These are phyloP conservation scores for Trypanosoma rangeli DNA, from an alignment of 208 protist genomes.

Conservation along the genomic window DNA sequence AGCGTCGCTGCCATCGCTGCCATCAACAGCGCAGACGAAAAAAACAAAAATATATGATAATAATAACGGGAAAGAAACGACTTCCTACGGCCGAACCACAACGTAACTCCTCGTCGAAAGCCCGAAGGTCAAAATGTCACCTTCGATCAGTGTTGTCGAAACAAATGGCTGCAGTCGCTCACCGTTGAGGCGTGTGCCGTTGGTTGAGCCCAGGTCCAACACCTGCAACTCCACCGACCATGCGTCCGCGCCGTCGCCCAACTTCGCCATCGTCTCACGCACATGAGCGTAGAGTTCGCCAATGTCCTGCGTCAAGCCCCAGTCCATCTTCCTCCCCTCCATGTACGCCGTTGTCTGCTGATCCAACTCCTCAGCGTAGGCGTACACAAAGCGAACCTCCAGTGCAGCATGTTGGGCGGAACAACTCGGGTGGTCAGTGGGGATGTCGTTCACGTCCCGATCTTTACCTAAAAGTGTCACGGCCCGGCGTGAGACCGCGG, in stretches of 20 bases:
- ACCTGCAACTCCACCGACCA: slow-evolving; percentile 74
- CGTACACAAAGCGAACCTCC: slow-evolving; percentile 54
- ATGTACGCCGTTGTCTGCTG: slow-evolving; percentile 15
- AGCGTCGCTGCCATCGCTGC: no score
- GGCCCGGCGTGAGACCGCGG: slow-evolving; percentile 38
- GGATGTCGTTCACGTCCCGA: slow-evolving; percentile 53
- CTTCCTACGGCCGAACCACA: slow-evolving; percentile 37
- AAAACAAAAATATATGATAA: neutral
- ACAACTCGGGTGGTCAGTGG: slow-evolving; percentile 75
- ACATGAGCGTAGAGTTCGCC: slow-evolving; percentile 29
- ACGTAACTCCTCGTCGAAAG: slow-evolving; percentile 71
- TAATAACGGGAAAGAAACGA: neutral
- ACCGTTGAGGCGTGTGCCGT: slow-evolving; percentile 69
- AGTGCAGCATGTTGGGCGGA: slow-evolving; percentile 80
- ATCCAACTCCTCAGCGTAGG: slow-evolving; percentile 18
- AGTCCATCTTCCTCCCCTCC: slow-evolving; percentile 4
- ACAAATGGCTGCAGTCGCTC: slow-evolving; percentile 36
- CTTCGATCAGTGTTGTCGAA: slow-evolving; percentile 50
- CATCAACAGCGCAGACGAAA: neutral
- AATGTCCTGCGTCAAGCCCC: slow-evolving; percentile 18
- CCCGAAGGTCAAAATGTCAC: slow-evolving; percentile 77
- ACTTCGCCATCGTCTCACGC: slow-evolving; percentile 33
- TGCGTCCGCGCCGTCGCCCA: slow-evolving; percentile 28
- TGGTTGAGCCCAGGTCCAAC: slow-evolving; percentile 72
- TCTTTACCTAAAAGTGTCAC: slow-evolving; percentile 76